phyloP scores from a whole-genome alignment of 225 moss, liverwort and hornwort species.

The Thuidium tamariscinum region DNA sequence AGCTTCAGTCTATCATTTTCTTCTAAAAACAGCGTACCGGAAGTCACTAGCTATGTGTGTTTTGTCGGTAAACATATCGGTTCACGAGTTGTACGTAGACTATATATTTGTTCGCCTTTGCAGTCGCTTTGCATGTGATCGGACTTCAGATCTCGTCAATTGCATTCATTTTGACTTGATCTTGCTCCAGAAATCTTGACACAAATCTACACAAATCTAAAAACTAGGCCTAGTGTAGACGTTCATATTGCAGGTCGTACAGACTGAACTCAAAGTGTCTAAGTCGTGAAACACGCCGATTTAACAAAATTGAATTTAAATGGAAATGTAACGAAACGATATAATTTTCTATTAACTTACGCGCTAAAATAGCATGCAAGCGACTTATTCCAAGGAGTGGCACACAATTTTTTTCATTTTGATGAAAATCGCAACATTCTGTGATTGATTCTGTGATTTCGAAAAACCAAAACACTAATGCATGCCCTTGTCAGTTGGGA shows the following conservation, averaged over 20 bases:
- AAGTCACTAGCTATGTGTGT: no score
- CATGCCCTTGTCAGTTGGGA: neutral
- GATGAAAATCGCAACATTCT: neutral
- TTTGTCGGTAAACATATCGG: no score
- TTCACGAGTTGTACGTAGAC: neutral
- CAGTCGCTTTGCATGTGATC: neutral
- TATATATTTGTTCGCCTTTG: neutral
- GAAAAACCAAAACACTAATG: neutral
- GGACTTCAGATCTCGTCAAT: no score
- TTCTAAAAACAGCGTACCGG: neutral
- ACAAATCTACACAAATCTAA: neutral
- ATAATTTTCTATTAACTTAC: neutral
- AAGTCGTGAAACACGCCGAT: neutral
- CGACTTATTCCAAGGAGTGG: neutral
- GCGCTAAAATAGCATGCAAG: neutral
- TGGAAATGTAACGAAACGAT: neutral
- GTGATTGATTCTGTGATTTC: neutral
- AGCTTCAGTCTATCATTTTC: neutral
- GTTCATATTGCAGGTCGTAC: neutral
- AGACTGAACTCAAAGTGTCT: neutral
- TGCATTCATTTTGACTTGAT: no score
- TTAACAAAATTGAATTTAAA: neutral
- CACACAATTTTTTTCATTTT: neutral
- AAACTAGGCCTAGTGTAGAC: neutral
- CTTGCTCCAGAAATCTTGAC: no score